Conservation (phyloP, 306 rosid species). For the Prosopis cineraria region DNA sequence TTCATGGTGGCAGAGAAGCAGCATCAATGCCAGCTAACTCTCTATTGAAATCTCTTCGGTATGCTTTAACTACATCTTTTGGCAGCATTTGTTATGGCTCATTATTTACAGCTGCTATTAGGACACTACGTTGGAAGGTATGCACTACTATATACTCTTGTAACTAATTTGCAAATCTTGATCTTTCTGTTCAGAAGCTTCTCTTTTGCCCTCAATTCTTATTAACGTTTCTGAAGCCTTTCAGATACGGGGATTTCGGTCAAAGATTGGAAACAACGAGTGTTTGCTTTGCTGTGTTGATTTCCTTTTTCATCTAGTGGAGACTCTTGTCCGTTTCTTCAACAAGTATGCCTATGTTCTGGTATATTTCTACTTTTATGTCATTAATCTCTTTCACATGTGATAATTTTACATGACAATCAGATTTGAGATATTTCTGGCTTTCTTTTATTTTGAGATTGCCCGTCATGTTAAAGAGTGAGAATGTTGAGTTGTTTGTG, state of each 20-base stretch:
- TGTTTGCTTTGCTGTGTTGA: constrained; percentile 97
- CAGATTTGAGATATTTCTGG: not conserved
- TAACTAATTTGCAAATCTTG: constrained; percentile 28
- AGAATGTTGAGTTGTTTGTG: not conserved
- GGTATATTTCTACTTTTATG: constrained; percentile 48
- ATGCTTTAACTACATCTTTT: constrained; percentile 90
- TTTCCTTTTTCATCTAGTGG: constrained; percentile 94
- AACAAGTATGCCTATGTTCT: constrained; percentile 98
- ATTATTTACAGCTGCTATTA: constrained; percentile 94
- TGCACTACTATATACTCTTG: not conserved
- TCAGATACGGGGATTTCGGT: constrained; percentile 91
- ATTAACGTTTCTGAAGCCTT: constrained; percentile 19
- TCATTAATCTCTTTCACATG: constrained; percentile 2
- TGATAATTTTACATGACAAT: constrained; percentile 16
- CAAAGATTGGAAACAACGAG: constrained; percentile 92
- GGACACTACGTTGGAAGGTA: constrained; percentile 96
- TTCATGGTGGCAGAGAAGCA: constrained; percentile 75
- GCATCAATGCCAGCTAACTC: constrained; percentile 66
- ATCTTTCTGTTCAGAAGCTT: constrained; percentile 8
- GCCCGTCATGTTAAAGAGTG: not conserved
- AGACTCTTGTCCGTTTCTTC: constrained; percentile 95
- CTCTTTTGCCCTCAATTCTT: constrained; percentile 13
- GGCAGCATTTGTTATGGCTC: constrained; percentile 99
- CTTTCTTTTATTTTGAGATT: constrained; percentile 5
- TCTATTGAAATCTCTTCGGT: constrained; percentile 64